Base-by-base conservation (phyloP, 371 early-diverging fungal species). In the Choanephora cucurbitarum region DNA sequence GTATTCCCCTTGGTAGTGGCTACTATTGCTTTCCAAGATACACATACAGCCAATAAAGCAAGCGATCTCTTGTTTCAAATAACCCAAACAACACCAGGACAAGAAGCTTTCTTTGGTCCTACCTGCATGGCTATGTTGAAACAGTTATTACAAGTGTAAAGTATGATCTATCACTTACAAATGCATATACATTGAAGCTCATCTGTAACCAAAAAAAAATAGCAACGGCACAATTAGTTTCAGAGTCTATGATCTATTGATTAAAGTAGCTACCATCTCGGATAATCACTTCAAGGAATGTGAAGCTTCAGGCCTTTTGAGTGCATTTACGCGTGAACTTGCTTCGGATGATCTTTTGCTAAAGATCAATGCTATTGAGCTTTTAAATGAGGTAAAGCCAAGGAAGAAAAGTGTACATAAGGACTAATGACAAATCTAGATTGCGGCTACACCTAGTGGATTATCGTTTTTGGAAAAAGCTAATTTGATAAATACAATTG, bases 281-380 rank as follows among this genome's bases (percentile, higher is more conserved):
- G 67, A 65, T 44, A 50, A 50, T n/a, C 69, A 70, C n/a, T 80
- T 82, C 60, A 60, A 62, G 17, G 22, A 48, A 24, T 64, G 67
- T 22, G 77, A 76, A 24, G 31, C 31, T 6, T 61, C 73, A 1
- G 77, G 77, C 14, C 47, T 78, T 6, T 54, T 82, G 18, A 22
- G 57, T 11, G 50, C 46, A 8, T 48, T 79, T 10, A 43, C 64
- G 7, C 44, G 53, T 10, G 75, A 78, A 55, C 43, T 78, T 17
- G 64, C 63, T 17, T 68, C 80, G 10, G 49, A 65, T 19, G 82
- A 82, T 56, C 33, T 76, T 1, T 59, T 82, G 50, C 32, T 82
- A 8, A 67, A 64, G 23, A 50, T 82, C 14, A 82, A 82, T 55
- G 79, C 79, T 4, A 68, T 82, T 42, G 82, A 82, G 49, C 52